Evolutionary conservation across 306 rosid genomes (phyloP).

Genomic region (Casuarina equisetifolia): DNA sequence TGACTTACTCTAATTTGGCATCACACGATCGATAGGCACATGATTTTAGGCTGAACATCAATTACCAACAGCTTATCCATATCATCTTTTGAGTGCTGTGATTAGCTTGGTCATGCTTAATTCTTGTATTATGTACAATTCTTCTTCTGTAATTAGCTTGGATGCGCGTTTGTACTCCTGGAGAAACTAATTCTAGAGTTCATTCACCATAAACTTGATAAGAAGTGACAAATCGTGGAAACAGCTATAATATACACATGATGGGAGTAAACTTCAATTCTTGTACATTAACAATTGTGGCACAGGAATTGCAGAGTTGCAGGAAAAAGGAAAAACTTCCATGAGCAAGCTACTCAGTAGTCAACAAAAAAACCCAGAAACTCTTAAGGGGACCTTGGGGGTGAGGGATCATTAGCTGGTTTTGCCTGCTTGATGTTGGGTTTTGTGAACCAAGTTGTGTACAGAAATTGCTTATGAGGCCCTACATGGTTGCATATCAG

Average conservation of each 20-base stretch:
- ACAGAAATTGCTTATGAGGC: conserved; percentile 78
- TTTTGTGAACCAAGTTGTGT: conserved; percentile 80
- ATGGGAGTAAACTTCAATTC: background rate
- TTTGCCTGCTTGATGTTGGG: conserved; percentile 36
- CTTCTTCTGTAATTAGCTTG: no score
- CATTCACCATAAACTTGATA: background rate
- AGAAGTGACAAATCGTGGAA: background rate
- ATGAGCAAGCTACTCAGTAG: conserved; percentile 15
- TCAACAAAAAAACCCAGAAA: background rate
- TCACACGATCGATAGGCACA: background rate
- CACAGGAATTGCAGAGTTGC: background rate
- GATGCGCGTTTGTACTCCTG: no score
- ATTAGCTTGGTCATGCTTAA: background rate
- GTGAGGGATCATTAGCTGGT: conserved; percentile 32
- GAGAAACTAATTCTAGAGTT: background rate
- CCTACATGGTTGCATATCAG: conserved; percentile 80
- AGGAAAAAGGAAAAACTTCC: background rate
- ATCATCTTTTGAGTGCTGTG: background rate
- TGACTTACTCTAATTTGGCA: background rate
- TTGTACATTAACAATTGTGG: background rate
- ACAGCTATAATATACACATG: background rate
- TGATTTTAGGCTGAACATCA: background rate
- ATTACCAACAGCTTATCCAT: background rate
- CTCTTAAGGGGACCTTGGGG: conserved; percentile 34
- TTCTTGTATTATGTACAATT: background rate